Percentiles rank a stretch among this genome's conserved stretches.
Evolutionary conservation across 2,329 filamentous ascomycete species (phyloP).

Genomic region (Xylariaceae sp.): DNA sequence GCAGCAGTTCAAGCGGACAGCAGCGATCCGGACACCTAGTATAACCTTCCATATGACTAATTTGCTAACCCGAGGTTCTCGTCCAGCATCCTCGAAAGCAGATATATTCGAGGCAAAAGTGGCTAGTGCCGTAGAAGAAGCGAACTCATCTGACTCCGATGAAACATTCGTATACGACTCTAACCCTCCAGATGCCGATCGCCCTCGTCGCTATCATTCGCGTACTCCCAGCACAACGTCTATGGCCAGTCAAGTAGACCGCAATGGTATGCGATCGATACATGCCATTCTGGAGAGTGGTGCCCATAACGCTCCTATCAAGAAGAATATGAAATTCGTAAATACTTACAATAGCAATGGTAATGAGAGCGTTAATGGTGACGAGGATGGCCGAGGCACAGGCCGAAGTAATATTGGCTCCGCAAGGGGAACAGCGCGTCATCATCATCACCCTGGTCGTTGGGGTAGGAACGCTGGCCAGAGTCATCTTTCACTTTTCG

Average conservation of each 20-base stretch:
- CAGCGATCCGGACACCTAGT: slow-evolving; percentile 37
- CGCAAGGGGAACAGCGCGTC: slow-evolving; percentile 69
- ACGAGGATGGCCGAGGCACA: slow-evolving; percentile 70
- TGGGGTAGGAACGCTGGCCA: slow-evolving; percentile 73
- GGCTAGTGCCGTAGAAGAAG: slow-evolving; percentile 93
- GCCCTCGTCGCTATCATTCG: slow-evolving; percentile 83
- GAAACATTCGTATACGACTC: slow-evolving; percentile 99
- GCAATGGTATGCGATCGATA: slow-evolving; percentile 65
- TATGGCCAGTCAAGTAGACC: slow-evolving; percentile 73
- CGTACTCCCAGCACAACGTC: slow-evolving; percentile 94
- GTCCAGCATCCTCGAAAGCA: slow-evolving; percentile 85
- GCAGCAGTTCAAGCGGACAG: slow-evolving; percentile 28
- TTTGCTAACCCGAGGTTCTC: slow-evolving; percentile 51
- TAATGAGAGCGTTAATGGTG: slow-evolving; percentile 61
- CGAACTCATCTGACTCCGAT: slow-evolving; percentile 94
- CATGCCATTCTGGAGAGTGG: slow-evolving; percentile 69
- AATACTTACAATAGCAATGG: slow-evolving; percentile 73
- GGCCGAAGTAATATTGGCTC: slow-evolving; percentile 67
- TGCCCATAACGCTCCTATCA: slow-evolving; percentile 62
- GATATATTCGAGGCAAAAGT: slow-evolving; percentile 98
- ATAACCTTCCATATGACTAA: slow-evolving; percentile 48
- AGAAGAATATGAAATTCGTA: slow-evolving; percentile 96
- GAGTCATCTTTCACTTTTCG: slow-evolving; percentile 75
- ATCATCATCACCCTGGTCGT: slow-evolving; percentile 76
- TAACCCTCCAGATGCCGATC: slow-evolving; percentile 77